phyloP scores from a whole-genome alignment of 345 rosid species.

The Sisymbrium irio region DNA sequence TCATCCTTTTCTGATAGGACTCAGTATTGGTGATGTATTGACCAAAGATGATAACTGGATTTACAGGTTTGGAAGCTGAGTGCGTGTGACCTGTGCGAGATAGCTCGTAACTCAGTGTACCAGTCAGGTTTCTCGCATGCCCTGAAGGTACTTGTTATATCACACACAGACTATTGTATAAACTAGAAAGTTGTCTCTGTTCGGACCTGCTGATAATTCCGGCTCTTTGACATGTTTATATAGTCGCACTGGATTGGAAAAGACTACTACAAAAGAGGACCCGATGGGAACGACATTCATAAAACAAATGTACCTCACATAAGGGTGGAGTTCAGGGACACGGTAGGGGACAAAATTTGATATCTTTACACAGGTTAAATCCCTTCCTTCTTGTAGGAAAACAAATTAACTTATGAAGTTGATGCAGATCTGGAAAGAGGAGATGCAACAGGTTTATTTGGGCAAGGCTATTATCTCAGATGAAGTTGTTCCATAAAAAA shows the following conservation, averaged over 20 bases:
- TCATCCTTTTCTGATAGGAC: background rate
- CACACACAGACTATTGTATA: background rate
- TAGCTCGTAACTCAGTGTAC: conserved; percentile 97
- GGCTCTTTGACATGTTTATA: conserved; percentile 20
- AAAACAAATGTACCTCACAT: conserved; percentile 97
- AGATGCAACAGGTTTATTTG: conserved; percentile 80
- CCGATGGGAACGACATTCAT: conserved; percentile 89
- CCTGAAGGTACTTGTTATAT: conserved; percentile 56
- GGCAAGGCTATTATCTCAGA: conserved; percentile 54
- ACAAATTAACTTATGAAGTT: background rate
- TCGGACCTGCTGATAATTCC: background rate
- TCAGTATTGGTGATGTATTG: background rate
- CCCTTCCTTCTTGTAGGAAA: background rate
- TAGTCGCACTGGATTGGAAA: conserved; percentile 98
- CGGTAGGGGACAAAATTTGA: conserved; percentile 39
- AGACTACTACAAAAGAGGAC: conserved; percentile 90
- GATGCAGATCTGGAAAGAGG: conserved; percentile 89
- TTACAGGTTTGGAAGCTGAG: conserved; percentile 96
- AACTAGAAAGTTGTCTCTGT: background rate
- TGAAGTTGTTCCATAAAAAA: conserved; percentile 51
- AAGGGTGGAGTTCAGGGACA: conserved; percentile 86
- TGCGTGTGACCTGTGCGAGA: conserved; percentile 94
- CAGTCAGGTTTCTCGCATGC: conserved; percentile 99
- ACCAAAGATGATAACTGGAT: background rate
- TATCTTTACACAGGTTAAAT: background rate